Percentiles rank a stretch among this genome's conserved stretches.
Evolutionary conservation across 129 eudicot species (phyloP).

Genomic region (Ambrosia trifida): DNA sequence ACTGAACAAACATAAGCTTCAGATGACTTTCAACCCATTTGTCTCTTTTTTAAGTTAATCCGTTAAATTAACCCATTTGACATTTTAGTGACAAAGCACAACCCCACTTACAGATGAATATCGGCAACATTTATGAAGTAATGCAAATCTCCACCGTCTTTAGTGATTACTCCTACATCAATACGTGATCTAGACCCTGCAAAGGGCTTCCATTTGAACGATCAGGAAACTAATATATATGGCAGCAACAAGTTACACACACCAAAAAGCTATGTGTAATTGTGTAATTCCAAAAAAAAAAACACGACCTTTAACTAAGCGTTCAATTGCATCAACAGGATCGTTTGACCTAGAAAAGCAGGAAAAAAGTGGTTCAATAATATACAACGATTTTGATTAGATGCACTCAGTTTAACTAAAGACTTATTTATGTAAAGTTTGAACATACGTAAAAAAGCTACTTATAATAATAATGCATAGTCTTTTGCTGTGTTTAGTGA

Average conservation of each 20-base stretch:
- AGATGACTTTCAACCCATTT: slow-evolving; percentile 1
- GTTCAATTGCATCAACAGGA: slow-evolving; percentile 85
- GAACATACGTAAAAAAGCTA: not conserved
- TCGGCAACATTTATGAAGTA: slow-evolving; percentile 93
- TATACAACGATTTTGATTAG: not conserved
- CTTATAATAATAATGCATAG: not conserved
- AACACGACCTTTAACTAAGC: slow-evolving; percentile 77
- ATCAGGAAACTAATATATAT: slow-evolving; percentile 6
- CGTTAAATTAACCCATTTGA: slow-evolving; percentile 8
- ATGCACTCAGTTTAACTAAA: not conserved
- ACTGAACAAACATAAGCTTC: too few species aligned
- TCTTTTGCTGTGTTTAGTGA: not conserved
- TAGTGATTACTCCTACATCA: slow-evolving; percentile 77
- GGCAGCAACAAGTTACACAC: slow-evolving; percentile 19
- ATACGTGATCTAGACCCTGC: slow-evolving; percentile 76
- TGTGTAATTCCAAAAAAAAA: slow-evolving; percentile 20
- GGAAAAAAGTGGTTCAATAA: slow-evolving; percentile 24
- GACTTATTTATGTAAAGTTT: not conserved
- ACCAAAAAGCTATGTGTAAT: slow-evolving; percentile 14
- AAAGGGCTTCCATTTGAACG: slow-evolving; percentile 23
- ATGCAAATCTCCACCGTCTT: slow-evolving; percentile 73
- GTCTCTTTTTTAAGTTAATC: slow-evolving; percentile 6
- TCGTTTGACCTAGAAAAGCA: slow-evolving; percentile 64
- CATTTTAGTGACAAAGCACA: not conserved
- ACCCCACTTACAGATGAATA: slow-evolving; percentile 79